These are phyloP conservation scores for Colletotrichum lupini DNA, from an alignment of 2,329 filamentous ascomycete species.

Conservation along the genomic window DNA sequence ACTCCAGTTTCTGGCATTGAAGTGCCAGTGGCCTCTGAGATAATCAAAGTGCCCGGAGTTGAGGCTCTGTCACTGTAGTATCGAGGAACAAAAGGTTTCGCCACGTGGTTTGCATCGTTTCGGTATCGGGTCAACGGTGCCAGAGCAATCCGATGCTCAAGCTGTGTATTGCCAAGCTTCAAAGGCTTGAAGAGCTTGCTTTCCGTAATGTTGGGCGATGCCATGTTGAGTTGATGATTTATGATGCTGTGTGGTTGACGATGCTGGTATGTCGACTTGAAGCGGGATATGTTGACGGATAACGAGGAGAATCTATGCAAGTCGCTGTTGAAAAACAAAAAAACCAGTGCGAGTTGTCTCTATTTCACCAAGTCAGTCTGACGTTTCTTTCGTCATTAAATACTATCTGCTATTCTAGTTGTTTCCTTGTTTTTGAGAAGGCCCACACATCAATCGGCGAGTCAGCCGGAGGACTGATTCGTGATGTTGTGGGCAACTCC, in stretches of 20 bases:
- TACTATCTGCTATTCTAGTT: background rate
- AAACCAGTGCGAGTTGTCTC: background rate
- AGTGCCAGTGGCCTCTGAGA: conserved; percentile 43
- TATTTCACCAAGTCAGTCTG: background rate
- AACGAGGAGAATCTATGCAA: background rate
- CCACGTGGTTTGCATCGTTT: conserved; percentile 18
- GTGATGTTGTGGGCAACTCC: background rate
- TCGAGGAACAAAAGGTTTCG: conserved; percentile 38
- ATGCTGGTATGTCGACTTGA: background rate
- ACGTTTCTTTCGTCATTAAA: background rate
- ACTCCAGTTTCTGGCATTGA: conserved; percentile 38
- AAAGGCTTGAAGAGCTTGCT: conserved; percentile 26
- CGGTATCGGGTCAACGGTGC: conserved; percentile 33
- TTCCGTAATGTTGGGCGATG: background rate
- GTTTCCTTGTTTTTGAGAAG: background rate
- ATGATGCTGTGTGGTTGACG: no score
- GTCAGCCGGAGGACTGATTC: background rate
- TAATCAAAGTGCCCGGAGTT: conserved; percentile 57
- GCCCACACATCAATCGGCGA: background rate
- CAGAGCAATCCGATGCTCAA: conserved; percentile 28
- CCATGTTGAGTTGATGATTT: background rate
- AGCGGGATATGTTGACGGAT: background rate
- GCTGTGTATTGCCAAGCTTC: conserved; percentile 15
- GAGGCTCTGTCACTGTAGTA: conserved; percentile 44
- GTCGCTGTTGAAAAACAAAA: no score